Evolutionary conservation across 768 basidiomycete genomes (phyloP).

Genomic region (Plicaturopsis crispa): DNA sequence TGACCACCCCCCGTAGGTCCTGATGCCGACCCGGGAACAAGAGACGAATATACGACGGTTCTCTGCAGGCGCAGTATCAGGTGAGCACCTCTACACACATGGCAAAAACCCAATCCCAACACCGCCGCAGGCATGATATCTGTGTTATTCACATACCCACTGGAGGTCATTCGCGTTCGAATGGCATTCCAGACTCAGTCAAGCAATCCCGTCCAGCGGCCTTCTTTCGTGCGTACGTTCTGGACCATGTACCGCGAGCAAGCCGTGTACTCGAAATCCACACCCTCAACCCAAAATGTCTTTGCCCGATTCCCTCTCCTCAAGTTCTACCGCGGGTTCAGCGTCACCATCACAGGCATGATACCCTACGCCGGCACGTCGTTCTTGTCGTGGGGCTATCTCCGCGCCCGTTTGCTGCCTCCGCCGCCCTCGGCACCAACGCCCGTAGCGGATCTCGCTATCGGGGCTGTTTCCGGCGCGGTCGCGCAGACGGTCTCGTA

Average conservation of each 20-base stretch:
- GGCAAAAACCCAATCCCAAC: too few relatives aligned
- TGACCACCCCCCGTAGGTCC: conserved; percentile 37
- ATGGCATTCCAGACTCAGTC: conserved; percentile 77
- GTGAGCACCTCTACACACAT: conserved; percentile 41
- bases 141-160: conserved; percentile 89
- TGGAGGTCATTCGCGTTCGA: conserved; percentile 92
- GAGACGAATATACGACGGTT: conserved; percentile 81
- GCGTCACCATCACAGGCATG: conserved; percentile 86
- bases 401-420: conserved; percentile 53
- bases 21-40: conserved; percentile 77
- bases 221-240: conserved; percentile 49
- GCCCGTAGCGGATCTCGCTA: conserved; percentile 61
- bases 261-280: conserved; percentile 17
- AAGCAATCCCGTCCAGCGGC: conserved; percentile 23
- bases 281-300: conserved; percentile 17
- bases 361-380: conserved; percentile 94
- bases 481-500: conserved; percentile 87
- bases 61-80: conserved; percentile 80
- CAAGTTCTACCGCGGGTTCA: conserved; percentile 97
- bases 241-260: conserved; percentile 67
- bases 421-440: conserved; percentile 31
- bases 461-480: conserved; percentile 83
- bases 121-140: conserved; percentile 72
- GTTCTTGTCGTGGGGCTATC: conserved; percentile 86
- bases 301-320: conserved; percentile 67